Conservation (phyloP, 2,329 filamentous ascomycete species). For the Pseudogymnoascus sp. region DNA sequence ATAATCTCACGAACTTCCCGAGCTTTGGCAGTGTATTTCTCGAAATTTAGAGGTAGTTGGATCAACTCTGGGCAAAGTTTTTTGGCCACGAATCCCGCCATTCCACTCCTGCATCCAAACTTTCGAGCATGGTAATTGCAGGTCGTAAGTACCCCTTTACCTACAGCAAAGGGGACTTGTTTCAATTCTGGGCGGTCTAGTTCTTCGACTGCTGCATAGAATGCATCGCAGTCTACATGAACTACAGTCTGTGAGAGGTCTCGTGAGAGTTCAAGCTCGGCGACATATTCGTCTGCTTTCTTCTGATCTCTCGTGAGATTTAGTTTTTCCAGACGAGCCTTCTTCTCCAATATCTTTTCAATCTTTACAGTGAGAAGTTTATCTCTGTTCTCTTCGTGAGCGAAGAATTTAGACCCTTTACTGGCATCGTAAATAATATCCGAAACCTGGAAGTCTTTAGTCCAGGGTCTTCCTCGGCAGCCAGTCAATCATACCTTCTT, state of each 20-base stretch:
- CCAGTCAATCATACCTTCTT: constrained; percentile 49
- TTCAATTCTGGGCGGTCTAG: constrained; percentile 77
- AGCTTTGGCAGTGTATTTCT: constrained; percentile 87
- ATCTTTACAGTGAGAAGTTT: constrained; percentile 80
- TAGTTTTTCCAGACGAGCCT: constrained; percentile 64
- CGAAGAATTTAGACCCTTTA: constrained; percentile 94
- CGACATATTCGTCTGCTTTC: constrained; percentile 72
- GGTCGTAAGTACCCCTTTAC: constrained; percentile 56
- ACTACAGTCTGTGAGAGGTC: constrained; percentile 81
- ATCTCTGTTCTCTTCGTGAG: constrained; percentile 78
- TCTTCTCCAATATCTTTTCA: constrained; percentile 66
- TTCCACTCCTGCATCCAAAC: constrained; percentile 86
- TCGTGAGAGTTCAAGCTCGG: constrained; percentile 67
- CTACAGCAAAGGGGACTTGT: constrained; percentile 84
- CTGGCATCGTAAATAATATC: constrained; percentile 96
- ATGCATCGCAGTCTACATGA: constrained; percentile 94
- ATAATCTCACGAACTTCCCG: constrained; percentile 77
- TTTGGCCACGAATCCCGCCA: constrained; percentile 93
- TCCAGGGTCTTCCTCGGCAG: not conserved
- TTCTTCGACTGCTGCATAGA: constrained; percentile 90
- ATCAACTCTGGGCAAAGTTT: constrained; percentile 85
- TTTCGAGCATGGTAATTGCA: constrained; percentile 85
- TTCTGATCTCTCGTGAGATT: constrained; percentile 68
- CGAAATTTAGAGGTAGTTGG: constrained; percentile 75
- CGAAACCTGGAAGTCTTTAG: constrained; percentile 54